Conservation (phyloP, 2,329 filamentous ascomycete species). For the Raffaelea ambrosiae region DNA sequence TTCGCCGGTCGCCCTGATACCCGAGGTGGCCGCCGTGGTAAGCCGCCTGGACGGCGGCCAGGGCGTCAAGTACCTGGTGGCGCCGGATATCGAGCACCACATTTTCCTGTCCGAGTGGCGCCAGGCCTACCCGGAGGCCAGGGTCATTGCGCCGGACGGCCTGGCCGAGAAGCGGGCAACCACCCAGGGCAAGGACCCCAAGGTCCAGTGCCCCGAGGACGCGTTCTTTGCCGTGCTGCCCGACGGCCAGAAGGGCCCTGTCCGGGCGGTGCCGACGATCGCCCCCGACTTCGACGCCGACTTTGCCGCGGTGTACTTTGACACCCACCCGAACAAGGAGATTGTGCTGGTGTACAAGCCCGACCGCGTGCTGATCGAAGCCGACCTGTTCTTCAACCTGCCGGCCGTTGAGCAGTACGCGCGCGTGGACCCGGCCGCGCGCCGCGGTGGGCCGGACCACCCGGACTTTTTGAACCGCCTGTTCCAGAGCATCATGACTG, state of each 20-base stretch:
- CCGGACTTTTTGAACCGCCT: slow-evolving; percentile 31
- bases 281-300: slow-evolving; percentile 75
- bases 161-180: slow-evolving; percentile 69
- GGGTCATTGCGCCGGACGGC: slow-evolving; percentile 73
- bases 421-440: slow-evolving; percentile 25
- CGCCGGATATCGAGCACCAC: slow-evolving; percentile 88
- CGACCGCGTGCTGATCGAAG: slow-evolving; percentile 71
- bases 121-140: slow-evolving; percentile 65
- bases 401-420: slow-evolving; percentile 82
- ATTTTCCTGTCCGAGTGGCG: slow-evolving; percentile 87
- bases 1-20: slow-evolving; percentile 76
- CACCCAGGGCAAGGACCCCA: slow-evolving; percentile 43
- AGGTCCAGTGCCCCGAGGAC: slow-evolving; percentile 38
- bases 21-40: slow-evolving; percentile 58
- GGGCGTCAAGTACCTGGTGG: slow-evolving; percentile 73
- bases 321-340: slow-evolving; percentile 74
- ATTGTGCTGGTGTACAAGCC: slow-evolving; percentile 80
- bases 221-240: slow-evolving; percentile 62
- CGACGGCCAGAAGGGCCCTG: slow-evolving; percentile 35
- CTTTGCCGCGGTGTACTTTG: slow-evolving; percentile 79
- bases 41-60: slow-evolving; percentile 48
- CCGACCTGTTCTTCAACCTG: slow-evolving; percentile 87
- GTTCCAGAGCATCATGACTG: slow-evolving; percentile 48
- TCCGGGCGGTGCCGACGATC: slow-evolving; percentile 41
- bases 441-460: slow-evolving; percentile 31